Evolutionary conservation across 306 rosid species (phyloP).

Genomic region (Vicia sativa): DNA sequence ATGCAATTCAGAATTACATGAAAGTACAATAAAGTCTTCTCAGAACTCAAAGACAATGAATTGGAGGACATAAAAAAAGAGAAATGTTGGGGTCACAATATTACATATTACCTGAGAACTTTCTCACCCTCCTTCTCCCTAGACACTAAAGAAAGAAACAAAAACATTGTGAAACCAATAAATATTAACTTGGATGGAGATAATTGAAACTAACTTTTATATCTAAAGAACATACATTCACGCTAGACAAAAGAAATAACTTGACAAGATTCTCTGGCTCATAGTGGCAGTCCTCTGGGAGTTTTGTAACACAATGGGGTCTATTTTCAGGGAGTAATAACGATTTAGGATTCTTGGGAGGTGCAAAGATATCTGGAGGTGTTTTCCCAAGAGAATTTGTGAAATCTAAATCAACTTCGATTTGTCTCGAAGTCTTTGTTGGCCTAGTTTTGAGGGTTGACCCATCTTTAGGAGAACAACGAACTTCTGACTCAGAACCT

Average conservation of each 20-base stretch:
- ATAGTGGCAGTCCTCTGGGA: constrained; percentile 95
- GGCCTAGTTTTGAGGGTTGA: constrained; percentile 45
- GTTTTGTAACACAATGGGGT: constrained; percentile 61
- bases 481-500: constrained; percentile 49
- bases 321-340: constrained; percentile 65
- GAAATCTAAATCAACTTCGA: constrained; percentile 68
- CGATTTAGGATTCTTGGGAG: constrained; percentile 77
- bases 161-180: constrained; percentile 29
- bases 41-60: constrained; percentile 3
- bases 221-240: constrained; percentile 57
- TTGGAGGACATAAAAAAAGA: constrained; percentile 1
- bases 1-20: constrained; percentile 4
- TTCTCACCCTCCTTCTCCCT: constrained; percentile 54
- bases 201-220: constrained; percentile 10
- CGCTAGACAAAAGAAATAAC: constrained; percentile 77
- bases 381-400: constrained; percentile 55
- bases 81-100: constrained; percentile 5
- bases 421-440: constrained; percentile 50
- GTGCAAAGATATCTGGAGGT: constrained; percentile 59
- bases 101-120: constrained; percentile 57
- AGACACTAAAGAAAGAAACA: constrained; percentile 57
- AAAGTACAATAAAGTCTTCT: constrained; percentile 17
- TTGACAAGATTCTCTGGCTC: constrained; percentile 85
- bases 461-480: constrained; percentile 52
- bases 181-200: constrained; percentile 17